Base-by-base conservation (phyloP, 2,329 filamentous ascomycete genomes). In the Pseudogymnoascus sp. region DNA sequence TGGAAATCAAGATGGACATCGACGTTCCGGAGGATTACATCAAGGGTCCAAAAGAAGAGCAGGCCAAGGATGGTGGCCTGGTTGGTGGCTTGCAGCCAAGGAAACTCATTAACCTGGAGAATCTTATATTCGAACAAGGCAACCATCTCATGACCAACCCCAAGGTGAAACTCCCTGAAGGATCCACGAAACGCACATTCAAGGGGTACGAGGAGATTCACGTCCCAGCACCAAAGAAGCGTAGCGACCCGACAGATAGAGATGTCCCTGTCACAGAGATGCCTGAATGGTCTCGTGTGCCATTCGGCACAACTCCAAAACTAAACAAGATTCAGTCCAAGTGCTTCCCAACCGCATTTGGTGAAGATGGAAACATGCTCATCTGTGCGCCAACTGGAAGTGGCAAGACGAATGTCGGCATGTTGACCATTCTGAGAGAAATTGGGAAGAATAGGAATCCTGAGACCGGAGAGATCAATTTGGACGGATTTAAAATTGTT, bases 61-160 rank as follows among this genome's bases (percentile, higher is more conserved):
- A 80, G 52, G 72, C 76, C 19, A 73, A 76, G 26, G 88, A 90
- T 56, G 86, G 85, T 58, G 82, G 82, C 58, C 76, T 96, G 18
- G 80, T 91, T 30, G 90, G 92, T 59, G 91, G 90, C 12, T 78
- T 99, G 35, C 89, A 94, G 68, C 94, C 95, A 2, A 86, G 86
- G 66, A 90, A 89, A 70, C 76, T 90, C 45, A 90, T 99, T 71
- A 97, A 97, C 71, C 79, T 99, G 58, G 92, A 99, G 61, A 97
- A 97, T 68, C 82, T 99, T 33, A 82, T 96, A 37, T 99, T 99
- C 71, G 94, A 97, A 67, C 92, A 97, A 74, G 94, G 94, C 59
- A 99, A 97, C 69, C 94, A 99, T 76, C 80, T 99, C 41, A 99
- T 97, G 92, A 97, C 94, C n/a, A 99, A 99, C 68, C 89, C 91